Evolutionary conservation across 768 basidiomycete species (phyloP).

Genomic region (Naganishia friedmannii): DNA sequence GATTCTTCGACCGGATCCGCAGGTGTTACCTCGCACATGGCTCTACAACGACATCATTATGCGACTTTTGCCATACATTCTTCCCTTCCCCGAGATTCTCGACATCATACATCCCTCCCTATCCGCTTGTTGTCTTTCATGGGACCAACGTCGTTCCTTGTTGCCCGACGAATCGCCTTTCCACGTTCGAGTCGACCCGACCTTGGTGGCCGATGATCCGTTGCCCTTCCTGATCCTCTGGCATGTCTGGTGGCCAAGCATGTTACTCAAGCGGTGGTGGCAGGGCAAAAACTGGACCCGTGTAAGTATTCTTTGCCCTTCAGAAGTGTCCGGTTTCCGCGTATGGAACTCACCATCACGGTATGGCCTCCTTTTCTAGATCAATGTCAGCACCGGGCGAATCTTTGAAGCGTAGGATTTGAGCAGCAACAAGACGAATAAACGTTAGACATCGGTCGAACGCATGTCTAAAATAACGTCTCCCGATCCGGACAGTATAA

Average conservation of each 20-base stretch:
- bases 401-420: slow-evolving; percentile 20
- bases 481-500: background rate
- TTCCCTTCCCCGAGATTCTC: slow-evolving; percentile 34
- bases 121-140: slow-evolving; percentile 34
- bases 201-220: slow-evolving; percentile 47
- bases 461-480: background rate
- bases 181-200: slow-evolving; percentile 44
- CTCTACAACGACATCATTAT: slow-evolving; percentile 46
- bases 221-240: slow-evolving; percentile 49
- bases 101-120: slow-evolving; percentile 41
- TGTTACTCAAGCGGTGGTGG: slow-evolving; percentile 42
- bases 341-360: background rate
- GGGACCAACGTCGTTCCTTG: slow-evolving; percentile 21
- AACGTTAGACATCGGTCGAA: background rate
- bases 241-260: slow-evolving; percentile 45
- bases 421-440: background rate
- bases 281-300: slow-evolving; percentile 47
- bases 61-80: slow-evolving; percentile 40
- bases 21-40: slow-evolving; percentile 43
- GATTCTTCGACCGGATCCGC: slow-evolving; percentile 33
- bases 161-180: slow-evolving; percentile 36
- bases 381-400: slow-evolving; percentile 29
- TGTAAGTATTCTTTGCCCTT: too few relatives aligned
- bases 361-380: background rate
- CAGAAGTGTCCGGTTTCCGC: too few relatives aligned